Conservation (phyloP, 257 asterid genomes). For the Voacanga thouarsii region DNA sequence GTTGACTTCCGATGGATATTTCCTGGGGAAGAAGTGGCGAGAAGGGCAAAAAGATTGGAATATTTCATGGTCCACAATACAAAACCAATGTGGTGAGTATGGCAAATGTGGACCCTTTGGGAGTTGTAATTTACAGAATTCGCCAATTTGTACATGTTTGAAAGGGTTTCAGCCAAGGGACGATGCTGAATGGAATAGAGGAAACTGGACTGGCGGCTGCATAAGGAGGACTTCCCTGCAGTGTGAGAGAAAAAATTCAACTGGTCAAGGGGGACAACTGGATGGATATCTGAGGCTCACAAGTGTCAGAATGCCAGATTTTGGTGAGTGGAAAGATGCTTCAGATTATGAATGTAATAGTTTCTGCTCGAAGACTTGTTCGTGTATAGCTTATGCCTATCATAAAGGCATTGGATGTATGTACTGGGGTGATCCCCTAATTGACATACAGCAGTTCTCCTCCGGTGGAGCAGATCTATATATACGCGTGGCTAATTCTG, state of each 20-base stretch:
- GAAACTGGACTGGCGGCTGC: conserved; percentile 57
- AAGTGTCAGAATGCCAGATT: conserved; percentile 40
- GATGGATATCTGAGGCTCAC: conserved; percentile 48
- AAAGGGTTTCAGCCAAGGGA: conserved; percentile 40
- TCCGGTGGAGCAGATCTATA: conserved; percentile 35
- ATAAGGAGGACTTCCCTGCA: conserved; percentile 30
- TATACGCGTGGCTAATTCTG: conserved; percentile 49
- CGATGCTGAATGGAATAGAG: conserved; percentile 38
- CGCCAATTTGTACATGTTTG: conserved; percentile 50
- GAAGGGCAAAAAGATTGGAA: conserved; percentile 8
- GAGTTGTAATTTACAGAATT: conserved; percentile 32
- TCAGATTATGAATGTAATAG: conserved; percentile 31
- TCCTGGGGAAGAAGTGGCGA: not conserved
- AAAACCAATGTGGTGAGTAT: conserved; percentile 8
- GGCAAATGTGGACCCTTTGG: conserved; percentile 52
- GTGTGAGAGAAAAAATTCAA: conserved; percentile 27
- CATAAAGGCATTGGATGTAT: conserved; percentile 24
- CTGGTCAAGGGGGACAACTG: not conserved
- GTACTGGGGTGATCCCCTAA: conserved; percentile 26
- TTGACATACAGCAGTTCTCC: conserved; percentile 40
- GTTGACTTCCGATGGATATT: conserved; percentile 19
- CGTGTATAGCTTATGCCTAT: conserved; percentile 30
- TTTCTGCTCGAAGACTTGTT: conserved; percentile 27
- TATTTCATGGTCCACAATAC: conserved; percentile 1
- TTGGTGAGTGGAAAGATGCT: conserved; percentile 21